Conservation (phyloP, 208 protist species). For the Leishmania amazonensis region DNA sequence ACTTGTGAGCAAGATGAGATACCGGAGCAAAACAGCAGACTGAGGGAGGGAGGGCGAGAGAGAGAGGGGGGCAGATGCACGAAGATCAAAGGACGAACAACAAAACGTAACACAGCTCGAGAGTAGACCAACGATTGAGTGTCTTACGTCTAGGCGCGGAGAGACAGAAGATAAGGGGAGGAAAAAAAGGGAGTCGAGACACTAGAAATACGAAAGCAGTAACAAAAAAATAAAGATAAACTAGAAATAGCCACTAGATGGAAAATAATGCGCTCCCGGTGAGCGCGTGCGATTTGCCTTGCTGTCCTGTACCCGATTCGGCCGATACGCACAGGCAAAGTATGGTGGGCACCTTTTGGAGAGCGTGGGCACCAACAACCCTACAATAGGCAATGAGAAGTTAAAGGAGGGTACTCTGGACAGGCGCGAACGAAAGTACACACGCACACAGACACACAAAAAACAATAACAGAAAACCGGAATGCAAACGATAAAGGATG, state of each 20-base stretch:
- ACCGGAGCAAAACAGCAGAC: not conserved
- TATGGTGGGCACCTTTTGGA: not conserved
- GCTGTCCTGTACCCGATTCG: not conserved
- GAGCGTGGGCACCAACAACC: not conserved
- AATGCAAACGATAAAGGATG: not conserved
- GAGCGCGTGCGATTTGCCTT: not conserved
- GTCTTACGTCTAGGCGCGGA: not conserved
- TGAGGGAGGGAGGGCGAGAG: not conserved
- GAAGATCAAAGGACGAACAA: not conserved
- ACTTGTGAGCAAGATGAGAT: not conserved
- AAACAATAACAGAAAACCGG: not conserved
- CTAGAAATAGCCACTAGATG: not conserved
- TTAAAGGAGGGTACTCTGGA: not conserved
- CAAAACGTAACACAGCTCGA: not conserved
- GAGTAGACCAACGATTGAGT: not conserved
- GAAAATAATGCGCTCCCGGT: not conserved
- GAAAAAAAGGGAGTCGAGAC: not conserved
- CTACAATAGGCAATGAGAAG: not conserved
- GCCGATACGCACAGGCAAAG: not conserved
- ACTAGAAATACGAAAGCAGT: not conserved
- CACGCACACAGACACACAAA: not conserved
- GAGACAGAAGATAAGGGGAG: not conserved
- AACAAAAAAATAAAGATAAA: not conserved
- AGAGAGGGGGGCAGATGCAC: not conserved
- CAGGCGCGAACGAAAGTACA: not conserved